Evolutionary conservation across 495 filamentous ascomycete genomes (phyloP).

Genomic region (Alectoria sarmentosa): DNA sequence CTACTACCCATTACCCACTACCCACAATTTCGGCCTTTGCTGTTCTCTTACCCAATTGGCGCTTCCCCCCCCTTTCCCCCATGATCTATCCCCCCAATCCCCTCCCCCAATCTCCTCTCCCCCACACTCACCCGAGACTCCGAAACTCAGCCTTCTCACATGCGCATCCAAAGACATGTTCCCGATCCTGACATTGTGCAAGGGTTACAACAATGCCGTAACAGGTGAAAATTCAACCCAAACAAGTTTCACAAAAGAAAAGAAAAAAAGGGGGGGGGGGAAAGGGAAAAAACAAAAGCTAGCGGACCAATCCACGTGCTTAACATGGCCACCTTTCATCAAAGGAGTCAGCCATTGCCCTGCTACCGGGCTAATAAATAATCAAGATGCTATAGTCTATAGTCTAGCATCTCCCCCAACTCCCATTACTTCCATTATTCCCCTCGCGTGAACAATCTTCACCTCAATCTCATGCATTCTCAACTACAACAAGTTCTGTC

Average conservation of each 20-base stretch:
- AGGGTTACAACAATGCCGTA: neutral
- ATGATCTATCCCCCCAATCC: no score
- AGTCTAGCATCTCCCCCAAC: slow-evolving; percentile 8
- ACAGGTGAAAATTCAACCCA: neutral
- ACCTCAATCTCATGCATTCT: slow-evolving; percentile 4
- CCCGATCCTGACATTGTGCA: neutral
- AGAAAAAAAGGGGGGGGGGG: no score
- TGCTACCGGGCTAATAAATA: no score
- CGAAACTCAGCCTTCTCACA: neutral
- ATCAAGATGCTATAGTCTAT: no score
- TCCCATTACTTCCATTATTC: neutral
- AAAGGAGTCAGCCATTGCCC: neutral
- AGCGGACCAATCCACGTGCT: slow-evolving; percentile 4
- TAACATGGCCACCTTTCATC: neutral
- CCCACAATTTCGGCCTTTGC: no score
- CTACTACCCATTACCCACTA: no score
- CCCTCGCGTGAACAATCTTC: no score
- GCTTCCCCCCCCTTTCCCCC: neutral
- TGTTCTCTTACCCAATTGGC: neutral
- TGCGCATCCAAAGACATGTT: slow-evolving; percentile 5
- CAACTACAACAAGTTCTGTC: neutral
- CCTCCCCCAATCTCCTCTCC: no score
- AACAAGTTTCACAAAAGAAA: slow-evolving; percentile 7
- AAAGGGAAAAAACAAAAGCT: no score
- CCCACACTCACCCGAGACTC: slow-evolving; percentile 3